These are phyloP conservation scores for Microsporum canis DNA, from an alignment of 2,329 filamentous ascomycete species.

Conservation along the genomic window DNA sequence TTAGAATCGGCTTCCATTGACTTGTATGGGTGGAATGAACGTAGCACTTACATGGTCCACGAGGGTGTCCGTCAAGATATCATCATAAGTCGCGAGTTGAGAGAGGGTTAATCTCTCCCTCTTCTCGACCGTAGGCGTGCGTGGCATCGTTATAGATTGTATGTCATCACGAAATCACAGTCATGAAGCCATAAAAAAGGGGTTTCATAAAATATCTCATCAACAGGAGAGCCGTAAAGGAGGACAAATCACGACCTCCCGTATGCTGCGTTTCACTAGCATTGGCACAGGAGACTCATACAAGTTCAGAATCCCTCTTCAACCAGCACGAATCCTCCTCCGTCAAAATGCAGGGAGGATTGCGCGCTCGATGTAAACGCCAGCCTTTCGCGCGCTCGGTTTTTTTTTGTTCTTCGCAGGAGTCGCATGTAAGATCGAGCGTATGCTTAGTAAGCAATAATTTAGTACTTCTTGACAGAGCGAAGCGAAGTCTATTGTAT, in stretches of 20 bases:
- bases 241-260: neutral
- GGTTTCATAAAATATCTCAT: neutral
- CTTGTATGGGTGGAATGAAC: neutral
- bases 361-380: neutral
- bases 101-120: conserved; percentile 70
- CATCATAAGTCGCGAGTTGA: conserved; percentile 86
- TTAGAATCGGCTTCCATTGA: neutral
- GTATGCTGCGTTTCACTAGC: neutral
- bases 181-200: neutral
- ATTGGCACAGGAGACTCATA: neutral
- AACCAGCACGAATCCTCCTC: neutral
- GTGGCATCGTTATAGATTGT: conserved; percentile 11
- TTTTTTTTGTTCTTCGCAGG: neutral
- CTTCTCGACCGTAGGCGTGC: conserved; percentile 22
- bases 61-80: conserved; percentile 86
- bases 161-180: neutral
- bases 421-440: neutral
- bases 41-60: conserved; percentile 71
- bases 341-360: neutral
- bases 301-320: neutral
- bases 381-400: neutral
- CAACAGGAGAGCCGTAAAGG: neutral
- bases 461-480: too few relatives aligned
- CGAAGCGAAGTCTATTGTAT: too few relatives aligned
- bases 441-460: too few relatives aligned